Evolutionary conservation across 164 flowering plant species (phyloP).

Genomic region (Taxillus chinensis): DNA sequence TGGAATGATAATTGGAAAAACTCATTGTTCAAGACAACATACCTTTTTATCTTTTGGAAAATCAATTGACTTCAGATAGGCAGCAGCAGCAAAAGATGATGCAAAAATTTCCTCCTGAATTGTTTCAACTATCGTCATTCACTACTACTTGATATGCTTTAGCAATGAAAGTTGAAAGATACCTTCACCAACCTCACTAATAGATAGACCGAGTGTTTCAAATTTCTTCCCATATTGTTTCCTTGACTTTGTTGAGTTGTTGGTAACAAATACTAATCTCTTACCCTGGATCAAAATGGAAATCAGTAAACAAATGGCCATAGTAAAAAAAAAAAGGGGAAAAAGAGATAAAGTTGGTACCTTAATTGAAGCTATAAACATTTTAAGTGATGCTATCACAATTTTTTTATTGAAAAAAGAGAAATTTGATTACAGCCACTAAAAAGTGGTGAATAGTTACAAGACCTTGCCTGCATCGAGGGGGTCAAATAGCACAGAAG

Average conservation of each 20-base stretch:
- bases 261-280: constrained; percentile 92
- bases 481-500: neutral
- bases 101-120: constrained; percentile 97
- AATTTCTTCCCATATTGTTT: constrained; percentile 97
- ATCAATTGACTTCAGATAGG: constrained; percentile 77
- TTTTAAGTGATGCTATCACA: no score
- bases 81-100: constrained; percentile 98
- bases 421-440: no score
- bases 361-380: no score
- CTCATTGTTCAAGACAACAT: neutral
- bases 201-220: constrained; percentile 87
- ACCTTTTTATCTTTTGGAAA: constrained; percentile 96
- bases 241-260: constrained; percentile 97
- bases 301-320: neutral
- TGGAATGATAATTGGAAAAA: no score
- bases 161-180: neutral
- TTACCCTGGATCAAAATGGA: constrained; percentile 55
- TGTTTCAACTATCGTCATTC: constrained; percentile 6
- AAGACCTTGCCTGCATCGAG: no score
- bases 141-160: neutral
- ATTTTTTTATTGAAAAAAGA: no score
- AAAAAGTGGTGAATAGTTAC: neutral
- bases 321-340: neutral
- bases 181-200: constrained; percentile 56
- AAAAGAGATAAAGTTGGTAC: no score